Conservation (phyloP, 805 yeast species). For the Metschnikowia baotianmanensis region DNA sequence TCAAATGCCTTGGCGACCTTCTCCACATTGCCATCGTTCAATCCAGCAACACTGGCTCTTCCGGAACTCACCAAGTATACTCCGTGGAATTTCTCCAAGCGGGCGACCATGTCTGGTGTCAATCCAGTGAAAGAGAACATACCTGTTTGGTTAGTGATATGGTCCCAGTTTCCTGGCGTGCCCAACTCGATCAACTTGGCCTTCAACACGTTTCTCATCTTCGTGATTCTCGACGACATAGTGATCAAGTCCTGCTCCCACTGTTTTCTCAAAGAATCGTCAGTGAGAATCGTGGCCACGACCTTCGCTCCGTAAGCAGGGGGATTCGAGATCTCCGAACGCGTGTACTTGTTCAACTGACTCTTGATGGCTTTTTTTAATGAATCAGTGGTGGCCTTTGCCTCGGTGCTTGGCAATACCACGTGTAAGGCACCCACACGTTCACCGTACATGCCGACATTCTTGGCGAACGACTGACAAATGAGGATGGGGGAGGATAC, state of each 20-base stretch:
- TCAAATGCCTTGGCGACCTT: slow-evolving; percentile 80
- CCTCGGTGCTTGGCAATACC: slow-evolving; percentile 41
- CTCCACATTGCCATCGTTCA: slow-evolving; percentile 74
- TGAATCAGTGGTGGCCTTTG: slow-evolving; percentile 6
- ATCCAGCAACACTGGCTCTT: slow-evolving; percentile 91
- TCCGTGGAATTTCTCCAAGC: slow-evolving; percentile 74
- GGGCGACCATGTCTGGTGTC: slow-evolving; percentile 67
- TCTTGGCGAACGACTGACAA: slow-evolving; percentile 96
- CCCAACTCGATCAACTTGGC: slow-evolving; percentile 52
- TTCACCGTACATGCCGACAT: slow-evolving; percentile 96
- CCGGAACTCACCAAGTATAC: slow-evolving; percentile 82
- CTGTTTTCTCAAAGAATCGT: slow-evolving; percentile 63
- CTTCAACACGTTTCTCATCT: slow-evolving; percentile 73
- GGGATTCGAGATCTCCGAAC: slow-evolving; percentile 89
- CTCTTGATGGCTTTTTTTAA: slow-evolving; percentile 45
- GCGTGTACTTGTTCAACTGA: slow-evolving; percentile 70
- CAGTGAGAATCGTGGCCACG: slow-evolving; percentile 70
- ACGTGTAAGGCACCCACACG: slow-evolving; percentile 92
- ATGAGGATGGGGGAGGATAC: slow-evolving; percentile 56
- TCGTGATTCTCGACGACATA: slow-evolving; percentile 80
- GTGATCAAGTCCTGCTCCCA: slow-evolving; percentile 84
- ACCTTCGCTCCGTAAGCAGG: slow-evolving; percentile 96
- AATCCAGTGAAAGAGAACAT: slow-evolving; percentile 97
- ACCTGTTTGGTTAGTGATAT: slow-evolving; percentile 86
- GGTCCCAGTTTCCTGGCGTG: slow-evolving; percentile 93